A percentile compares a stretch with the other conserved stretches of the same genome.
Conservation (phyloP, 208 protist genomes). For the Phytomonas sp. region DNA sequence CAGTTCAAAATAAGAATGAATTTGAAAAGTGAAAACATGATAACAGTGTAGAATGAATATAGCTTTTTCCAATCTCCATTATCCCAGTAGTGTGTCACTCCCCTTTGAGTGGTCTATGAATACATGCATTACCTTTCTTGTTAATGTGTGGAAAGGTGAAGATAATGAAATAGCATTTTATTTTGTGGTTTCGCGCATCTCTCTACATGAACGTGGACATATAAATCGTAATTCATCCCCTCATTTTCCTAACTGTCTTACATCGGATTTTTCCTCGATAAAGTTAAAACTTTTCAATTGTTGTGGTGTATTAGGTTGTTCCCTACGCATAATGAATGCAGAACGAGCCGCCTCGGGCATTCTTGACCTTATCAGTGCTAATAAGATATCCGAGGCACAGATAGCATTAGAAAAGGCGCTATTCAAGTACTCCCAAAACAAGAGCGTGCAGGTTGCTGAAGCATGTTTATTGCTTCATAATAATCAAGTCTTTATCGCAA, state of each 20-base stretch:
- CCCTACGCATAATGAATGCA: conserved; percentile 20
- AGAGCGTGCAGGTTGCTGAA: conserved; percentile 48
- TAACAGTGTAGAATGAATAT: background rate
- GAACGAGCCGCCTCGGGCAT: conserved; percentile 41
- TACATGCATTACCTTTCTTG: background rate
- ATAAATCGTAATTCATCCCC: background rate
- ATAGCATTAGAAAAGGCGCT: conserved; percentile 47
- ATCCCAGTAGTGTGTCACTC: background rate
- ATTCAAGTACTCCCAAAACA: conserved; percentile 47
- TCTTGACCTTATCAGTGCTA: conserved; percentile 53
- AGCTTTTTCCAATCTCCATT: background rate
- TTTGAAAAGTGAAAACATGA: background rate
- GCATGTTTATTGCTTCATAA: conserved; percentile 38
- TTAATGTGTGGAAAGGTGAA: background rate
- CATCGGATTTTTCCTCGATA: background rate
- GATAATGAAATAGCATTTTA: background rate
- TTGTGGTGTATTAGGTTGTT: background rate
- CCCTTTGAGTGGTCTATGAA: background rate
- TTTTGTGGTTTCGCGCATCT: background rate
- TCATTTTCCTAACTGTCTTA: background rate
- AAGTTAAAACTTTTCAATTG: background rate
- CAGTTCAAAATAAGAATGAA: background rate
- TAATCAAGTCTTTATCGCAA: conserved; percentile 24
- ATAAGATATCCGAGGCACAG: conserved; percentile 53
- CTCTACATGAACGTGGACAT: background rate